Evolutionary conservation across 345 rosid genomes (phyloP), one percentile per base, ranked within the genome.

Genomic region (Linum tenue): DNA sequence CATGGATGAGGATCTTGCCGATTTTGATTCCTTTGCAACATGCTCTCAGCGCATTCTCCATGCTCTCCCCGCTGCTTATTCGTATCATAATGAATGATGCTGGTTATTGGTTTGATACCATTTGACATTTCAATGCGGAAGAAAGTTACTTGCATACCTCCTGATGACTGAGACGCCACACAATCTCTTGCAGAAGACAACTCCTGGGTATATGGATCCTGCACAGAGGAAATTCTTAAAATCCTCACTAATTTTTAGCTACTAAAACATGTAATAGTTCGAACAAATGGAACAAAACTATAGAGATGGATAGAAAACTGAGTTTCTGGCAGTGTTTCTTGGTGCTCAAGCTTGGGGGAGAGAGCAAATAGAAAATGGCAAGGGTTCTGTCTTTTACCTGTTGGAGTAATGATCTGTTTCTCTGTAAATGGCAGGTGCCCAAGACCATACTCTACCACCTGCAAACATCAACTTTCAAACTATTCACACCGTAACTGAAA

Each of bases 381-480:
- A 8, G 0, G 1, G 44, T 4, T 41, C 5, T 41, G 53, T 72
- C 31, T 22, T 22, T 22, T 22, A 81, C 98, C 97, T 69, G 98
- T 92, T 60, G 97, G 97, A 75, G 97, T 92, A 35, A 60, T 82
- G 48, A 89, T 84, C 69, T 92, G 98, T 69, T 80, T 90, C 81
- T 90, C 97, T 4, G 83, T 82, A 55, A 94, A 90, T 72, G 99
- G 96, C 74, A 94, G 97, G 82, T 94, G 92, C 38, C 97, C 97
- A 16, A 94, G 90, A 66, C 99, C 99, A 75, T 94, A 90, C 74
- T 94, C 97, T 59, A 90, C 97, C n/a, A 90, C 95, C 99, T 90
- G 80, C 53, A 72, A 76, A 82, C 70, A 66, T 65, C 31, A 55
- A 38, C 1, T 22, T 60, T 62, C 37, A 39, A 67, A 55, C 59